Conservation (phyloP, 2,329 filamentous ascomycete species). For the Trichothecium sympodiale region DNA sequence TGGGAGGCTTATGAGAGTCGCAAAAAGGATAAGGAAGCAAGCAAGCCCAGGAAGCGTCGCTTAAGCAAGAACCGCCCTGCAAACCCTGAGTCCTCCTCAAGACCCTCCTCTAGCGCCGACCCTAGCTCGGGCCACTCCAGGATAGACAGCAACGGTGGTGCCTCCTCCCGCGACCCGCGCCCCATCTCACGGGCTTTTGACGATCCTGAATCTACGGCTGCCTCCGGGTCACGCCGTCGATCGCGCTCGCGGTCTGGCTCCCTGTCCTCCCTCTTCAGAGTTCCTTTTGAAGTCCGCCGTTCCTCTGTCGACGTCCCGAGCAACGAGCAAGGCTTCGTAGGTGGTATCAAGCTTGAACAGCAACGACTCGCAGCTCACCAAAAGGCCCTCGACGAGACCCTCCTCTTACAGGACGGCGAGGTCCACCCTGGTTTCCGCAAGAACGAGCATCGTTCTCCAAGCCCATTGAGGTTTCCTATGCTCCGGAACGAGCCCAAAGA, state of each 20-base stretch:
- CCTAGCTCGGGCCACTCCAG: not conserved
- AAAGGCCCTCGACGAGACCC: conserved; percentile 14
- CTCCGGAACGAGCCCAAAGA: conserved; percentile 11
- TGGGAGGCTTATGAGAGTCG: conserved; percentile 47
- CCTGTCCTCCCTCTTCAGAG: conserved; percentile 21
- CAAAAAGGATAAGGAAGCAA: conserved; percentile 31
- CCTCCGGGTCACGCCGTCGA: no score
- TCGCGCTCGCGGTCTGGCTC: conserved; percentile 19
- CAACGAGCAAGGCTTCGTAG: conserved; percentile 25
- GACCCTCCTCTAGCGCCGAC: not conserved
- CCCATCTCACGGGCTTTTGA: not conserved
- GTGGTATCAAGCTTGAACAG: conserved; percentile 28
- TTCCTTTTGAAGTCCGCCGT: conserved; percentile 22
- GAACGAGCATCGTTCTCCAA: conserved; percentile 14
- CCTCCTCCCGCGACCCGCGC: not conserved
- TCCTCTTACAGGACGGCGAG: conserved; percentile 12
- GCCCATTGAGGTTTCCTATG: conserved; percentile 13
- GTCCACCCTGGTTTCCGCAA: conserved; percentile 24
- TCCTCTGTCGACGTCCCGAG: conserved; percentile 16
- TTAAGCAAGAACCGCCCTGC: conserved; percentile 21
- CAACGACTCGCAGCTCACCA: conserved; percentile 22
- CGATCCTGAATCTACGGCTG: not conserved
- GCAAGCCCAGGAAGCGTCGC: conserved; percentile 20
- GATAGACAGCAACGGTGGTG: not conserved
- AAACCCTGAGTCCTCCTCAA: not conserved